These are phyloP conservation scores for Geotrichum phurueaensis DNA, from an alignment of 1,139 yeast species.

Conservation along the genomic window DNA sequence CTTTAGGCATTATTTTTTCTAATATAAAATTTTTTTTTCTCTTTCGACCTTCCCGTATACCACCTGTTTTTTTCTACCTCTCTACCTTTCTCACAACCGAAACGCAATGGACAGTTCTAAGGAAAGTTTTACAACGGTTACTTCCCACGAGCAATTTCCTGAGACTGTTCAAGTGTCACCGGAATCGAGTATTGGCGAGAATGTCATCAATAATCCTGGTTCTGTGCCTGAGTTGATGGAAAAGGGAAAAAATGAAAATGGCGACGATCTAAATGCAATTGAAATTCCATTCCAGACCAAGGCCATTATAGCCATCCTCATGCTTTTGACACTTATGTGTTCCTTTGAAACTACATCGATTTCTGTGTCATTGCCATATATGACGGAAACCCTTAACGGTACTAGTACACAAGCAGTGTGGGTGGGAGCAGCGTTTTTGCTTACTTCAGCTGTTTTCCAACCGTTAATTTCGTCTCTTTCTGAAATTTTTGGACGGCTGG, in stretches of 20 bases:
- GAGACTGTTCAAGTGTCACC: neutral
- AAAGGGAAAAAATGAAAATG: neutral
- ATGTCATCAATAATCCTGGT: neutral
- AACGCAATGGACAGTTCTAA: neutral
- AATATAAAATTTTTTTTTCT: neutral
- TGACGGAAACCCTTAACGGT: conserved; percentile 26
- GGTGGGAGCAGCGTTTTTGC: conserved; percentile 30
- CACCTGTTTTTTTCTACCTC: neutral
- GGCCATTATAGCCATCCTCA: conserved; percentile 18
- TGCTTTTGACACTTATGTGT: conserved; percentile 23
- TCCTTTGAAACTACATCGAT: conserved; percentile 30
- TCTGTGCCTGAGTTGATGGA: neutral
- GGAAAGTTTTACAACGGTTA: neutral
- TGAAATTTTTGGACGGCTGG: conserved; percentile 29
- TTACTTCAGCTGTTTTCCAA: conserved; percentile 30
- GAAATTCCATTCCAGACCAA: conserved; percentile 16
- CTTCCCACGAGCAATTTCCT: neutral
- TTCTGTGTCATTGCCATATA: conserved; percentile 26
- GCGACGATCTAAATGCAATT: neutral
- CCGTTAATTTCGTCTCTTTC: conserved; percentile 30
- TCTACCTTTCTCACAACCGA: neutral
- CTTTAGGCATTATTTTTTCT: neutral
- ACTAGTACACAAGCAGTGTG: conserved; percentile 30
- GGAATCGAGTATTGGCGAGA: neutral
- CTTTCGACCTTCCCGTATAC: neutral